Evolutionary conservation across 306 rosid species (phyloP).

Genomic region (Malus orientalis): DNA sequence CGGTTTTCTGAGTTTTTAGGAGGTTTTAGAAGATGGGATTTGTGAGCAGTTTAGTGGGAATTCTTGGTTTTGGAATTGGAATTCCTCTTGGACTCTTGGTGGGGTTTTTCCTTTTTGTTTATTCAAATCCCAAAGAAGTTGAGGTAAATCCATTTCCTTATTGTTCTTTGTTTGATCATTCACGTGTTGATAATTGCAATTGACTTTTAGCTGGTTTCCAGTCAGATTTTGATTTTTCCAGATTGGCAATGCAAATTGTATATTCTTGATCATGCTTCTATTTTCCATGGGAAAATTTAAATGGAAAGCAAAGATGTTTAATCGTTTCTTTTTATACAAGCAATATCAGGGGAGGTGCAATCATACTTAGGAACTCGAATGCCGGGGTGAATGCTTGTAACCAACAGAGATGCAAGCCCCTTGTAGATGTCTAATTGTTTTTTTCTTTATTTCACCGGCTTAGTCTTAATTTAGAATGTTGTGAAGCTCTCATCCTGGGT

Average conservation of each 20-base stretch:
- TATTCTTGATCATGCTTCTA: not conserved
- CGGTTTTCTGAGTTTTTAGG: not conserved
- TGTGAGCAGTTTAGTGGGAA: slow-evolving; percentile 48
- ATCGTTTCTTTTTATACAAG: not conserved
- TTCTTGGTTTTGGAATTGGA: slow-evolving; percentile 72
- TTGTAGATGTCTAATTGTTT: not conserved
- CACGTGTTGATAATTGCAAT: not conserved
- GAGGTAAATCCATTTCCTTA: slow-evolving; percentile 31
- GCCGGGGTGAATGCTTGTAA: too few species aligned
- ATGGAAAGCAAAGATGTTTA: not conserved
- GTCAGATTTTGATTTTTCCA: not conserved
- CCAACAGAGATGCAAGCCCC: not conserved
- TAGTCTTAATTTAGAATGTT: too few species aligned
- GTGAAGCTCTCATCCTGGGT: too few species aligned
- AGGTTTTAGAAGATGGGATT: slow-evolving; percentile 45
- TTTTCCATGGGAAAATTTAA: not conserved
- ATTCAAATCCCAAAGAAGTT: slow-evolving; percentile 49
- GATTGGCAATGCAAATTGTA: not conserved
- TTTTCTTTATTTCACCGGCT: too few species aligned
- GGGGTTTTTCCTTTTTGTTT: slow-evolving; percentile 72
- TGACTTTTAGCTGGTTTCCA: not conserved
- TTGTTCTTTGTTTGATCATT: slow-evolving; percentile 2
- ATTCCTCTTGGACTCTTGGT: slow-evolving; percentile 72
- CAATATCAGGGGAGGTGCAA: not conserved
- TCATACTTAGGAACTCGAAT: not conserved